Base-by-base conservation (phyloP, 2,329 filamentous ascomycete genomes). In the Periconia macrospinosa region DNA sequence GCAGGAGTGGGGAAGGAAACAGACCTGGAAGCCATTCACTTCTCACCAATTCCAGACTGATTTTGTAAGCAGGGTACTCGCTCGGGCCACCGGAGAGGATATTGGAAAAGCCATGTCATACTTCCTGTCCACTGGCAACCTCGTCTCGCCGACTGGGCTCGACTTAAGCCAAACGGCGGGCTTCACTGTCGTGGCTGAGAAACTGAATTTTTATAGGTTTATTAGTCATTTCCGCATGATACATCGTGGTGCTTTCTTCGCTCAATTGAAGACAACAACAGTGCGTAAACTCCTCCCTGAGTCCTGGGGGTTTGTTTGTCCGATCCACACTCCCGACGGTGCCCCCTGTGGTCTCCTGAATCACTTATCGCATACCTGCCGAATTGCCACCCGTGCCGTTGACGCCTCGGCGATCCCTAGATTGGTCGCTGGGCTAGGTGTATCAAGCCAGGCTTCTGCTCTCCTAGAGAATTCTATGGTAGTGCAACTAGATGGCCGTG, bases 211-310 rank as follows among this genome's bases (percentile, higher is more conserved):
- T 73, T 86, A 96, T 68, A 91, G 94, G 67, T 99, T 97, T 78
- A 96, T 99, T 78, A 94, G 91, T 75, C 94, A 99, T 75, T 99
- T 99, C 83, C 89, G 94, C 62, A 97, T 97, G 92, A 91, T 99
- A 53, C 94, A 99, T 79, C 87, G 94, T 86, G 94, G 94, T 81
- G 94, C 91, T 71, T 99, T 99, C 83, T 99, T 99, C 74, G 94
- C 94, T 3, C 91, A 97, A 72, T 78, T 99, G 60, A 97, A 97
- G 78, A 99, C 94, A 0, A 99, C 94, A 0, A 94, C 94, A 0
- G 94, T 99, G 47, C 86, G 94, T 78, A 99, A 97, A 75, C 80
- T 99, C 63, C 78, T 97, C 18, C 94, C 94, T 1, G 94, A 99
- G 72, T 96, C 92, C 63, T 99, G 94, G 94, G 94, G 94, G 8